A percentile compares a stretch with the other conserved stretches of the same genome.
phyloP scores from a whole-genome alignment of 495 filamentous ascomycete genomes.

The Daldinia grandis region DNA sequence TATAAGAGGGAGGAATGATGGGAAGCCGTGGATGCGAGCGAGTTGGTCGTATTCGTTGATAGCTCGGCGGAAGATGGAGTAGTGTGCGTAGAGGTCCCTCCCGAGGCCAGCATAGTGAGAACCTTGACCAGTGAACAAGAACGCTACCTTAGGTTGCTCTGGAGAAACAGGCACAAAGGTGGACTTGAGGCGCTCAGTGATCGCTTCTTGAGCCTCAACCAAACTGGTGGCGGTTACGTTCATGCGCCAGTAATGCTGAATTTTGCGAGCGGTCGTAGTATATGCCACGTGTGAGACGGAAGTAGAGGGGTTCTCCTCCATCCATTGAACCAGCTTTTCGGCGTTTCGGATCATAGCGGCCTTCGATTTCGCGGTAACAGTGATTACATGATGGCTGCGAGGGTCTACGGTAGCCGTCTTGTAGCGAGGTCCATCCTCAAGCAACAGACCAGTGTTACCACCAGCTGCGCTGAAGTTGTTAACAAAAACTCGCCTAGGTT shows the following conservation, averaged over 20 bases:
- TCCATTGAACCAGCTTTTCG: conserved; percentile 59
- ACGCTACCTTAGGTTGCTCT: conserved; percentile 65
- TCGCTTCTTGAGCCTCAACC: conserved; percentile 51
- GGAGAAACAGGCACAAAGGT: conserved; percentile 58
- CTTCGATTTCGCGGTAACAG: conserved; percentile 67
- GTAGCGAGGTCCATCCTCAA: conserved; percentile 64
- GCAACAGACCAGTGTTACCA: conserved; percentile 69
- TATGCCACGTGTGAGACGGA: conserved; percentile 72
- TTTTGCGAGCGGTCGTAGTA: conserved; percentile 82
- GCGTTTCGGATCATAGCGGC: conserved; percentile 63
- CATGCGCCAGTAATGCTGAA: conserved; percentile 80
- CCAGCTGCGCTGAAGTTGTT: conserved; percentile 78
- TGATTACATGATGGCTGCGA: conserved; percentile 62
- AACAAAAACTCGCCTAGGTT: conserved; percentile 66
- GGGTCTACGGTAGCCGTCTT: conserved; percentile 51
- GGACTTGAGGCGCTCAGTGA: conserved; percentile 54
- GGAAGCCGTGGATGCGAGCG: conserved; percentile 73
- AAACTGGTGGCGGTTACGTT: conserved; percentile 65
- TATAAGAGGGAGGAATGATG: conserved; percentile 72
- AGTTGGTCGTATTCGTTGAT: conserved; percentile 77
- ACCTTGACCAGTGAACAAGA: conserved; percentile 77
- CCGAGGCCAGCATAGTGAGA: conserved; percentile 74
- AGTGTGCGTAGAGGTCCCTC: conserved; percentile 71
- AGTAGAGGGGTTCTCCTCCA: conserved; percentile 61
- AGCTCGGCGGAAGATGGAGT: conserved; percentile 71